These are phyloP conservation scores for Pseudozyma thailandica DNA, from an alignment of 1,284 basidiomycete species.

Conservation along the genomic window DNA sequence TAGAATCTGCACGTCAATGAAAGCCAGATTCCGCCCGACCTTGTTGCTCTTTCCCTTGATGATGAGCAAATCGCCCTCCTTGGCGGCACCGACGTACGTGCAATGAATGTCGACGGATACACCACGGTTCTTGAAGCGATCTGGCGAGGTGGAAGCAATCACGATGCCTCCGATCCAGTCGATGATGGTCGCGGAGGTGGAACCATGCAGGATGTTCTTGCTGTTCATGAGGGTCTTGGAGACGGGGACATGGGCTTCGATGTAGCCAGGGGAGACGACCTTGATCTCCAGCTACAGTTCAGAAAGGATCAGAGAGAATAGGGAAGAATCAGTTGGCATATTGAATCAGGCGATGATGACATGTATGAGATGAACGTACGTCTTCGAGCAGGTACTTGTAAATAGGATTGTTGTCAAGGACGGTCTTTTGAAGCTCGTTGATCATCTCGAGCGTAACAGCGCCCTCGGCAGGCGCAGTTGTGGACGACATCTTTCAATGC, in stretches of 20 bases:
- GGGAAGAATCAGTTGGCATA: no score
- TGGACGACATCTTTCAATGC: slow-evolving; percentile 13
- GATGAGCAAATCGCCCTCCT: slow-evolving; percentile 44
- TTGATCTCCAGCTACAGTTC: slow-evolving; percentile 30
- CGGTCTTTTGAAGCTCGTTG: slow-evolving; percentile 41
- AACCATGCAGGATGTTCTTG: slow-evolving; percentile 53
- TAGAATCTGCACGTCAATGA: slow-evolving; percentile 47
- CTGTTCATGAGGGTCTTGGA: slow-evolving; percentile 44
- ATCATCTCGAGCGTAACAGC: slow-evolving; percentile 41
- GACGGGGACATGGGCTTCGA: slow-evolving; percentile 48
- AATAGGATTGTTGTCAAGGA: slow-evolving; percentile 49
- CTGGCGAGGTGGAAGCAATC: slow-evolving; percentile 41
- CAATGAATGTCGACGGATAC: slow-evolving; percentile 56
- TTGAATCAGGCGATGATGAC: not conserved
- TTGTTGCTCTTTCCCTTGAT: slow-evolving; percentile 48
- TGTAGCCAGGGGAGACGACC: slow-evolving; percentile 18
- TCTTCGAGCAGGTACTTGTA: slow-evolving; percentile 52
- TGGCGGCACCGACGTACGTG: slow-evolving; percentile 46
- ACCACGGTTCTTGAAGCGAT: slow-evolving; percentile 40
- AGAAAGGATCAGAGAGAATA: not conserved
- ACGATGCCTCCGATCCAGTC: slow-evolving; percentile 57
- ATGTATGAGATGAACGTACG: slow-evolving; percentile 19
- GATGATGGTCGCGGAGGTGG: slow-evolving; percentile 53
- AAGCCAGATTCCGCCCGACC: slow-evolving; percentile 51
- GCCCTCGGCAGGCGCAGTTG: not conserved